Conservation (phyloP, 2,329 filamentous ascomycete genomes). For the Dactylella cylindrospora region DNA sequence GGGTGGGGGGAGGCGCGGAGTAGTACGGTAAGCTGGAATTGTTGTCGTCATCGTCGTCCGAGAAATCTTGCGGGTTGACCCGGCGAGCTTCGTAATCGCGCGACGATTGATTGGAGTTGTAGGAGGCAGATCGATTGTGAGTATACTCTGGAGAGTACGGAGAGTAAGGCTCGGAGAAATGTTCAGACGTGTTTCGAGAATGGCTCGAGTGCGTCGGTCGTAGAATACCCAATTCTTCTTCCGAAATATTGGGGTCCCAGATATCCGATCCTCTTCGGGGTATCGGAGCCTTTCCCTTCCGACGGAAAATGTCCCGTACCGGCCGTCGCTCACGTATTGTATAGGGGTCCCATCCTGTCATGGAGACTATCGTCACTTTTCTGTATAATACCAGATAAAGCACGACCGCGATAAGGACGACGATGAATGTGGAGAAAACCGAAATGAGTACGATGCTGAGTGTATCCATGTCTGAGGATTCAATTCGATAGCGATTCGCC, state of each 20-base stretch:
- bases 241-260: conserved; percentile 37
- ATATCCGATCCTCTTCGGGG: conserved; percentile 31
- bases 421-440: conserved; percentile 32
- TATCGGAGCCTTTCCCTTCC: conserved; percentile 10
- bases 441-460: conserved; percentile 35
- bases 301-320: conserved; percentile 28
- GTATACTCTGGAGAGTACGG: conserved; percentile 5
- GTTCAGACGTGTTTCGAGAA: conserved; percentile 30
- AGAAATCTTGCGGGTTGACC: conserved; percentile 7
- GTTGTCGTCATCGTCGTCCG: conserved; percentile 34
- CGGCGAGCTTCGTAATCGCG: conserved; percentile 1
- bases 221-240: conserved; percentile 38
- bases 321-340: conserved; percentile 37
- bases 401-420: conserved; percentile 26
- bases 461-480: conserved; percentile 30
- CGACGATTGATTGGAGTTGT: conserved; percentile 19
- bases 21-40: conserved; percentile 29
- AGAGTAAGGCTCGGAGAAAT: conserved; percentile 28
- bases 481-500: neutral
- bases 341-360: conserved; percentile 24
- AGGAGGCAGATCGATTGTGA: conserved; percentile 18
- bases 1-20: conserved; percentile 13
- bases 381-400: conserved; percentile 33
- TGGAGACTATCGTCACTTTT: conserved; percentile 33
- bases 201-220: conserved; percentile 23